These are phyloP conservation scores for Dactylella cylindrospora DNA, from an alignment of 2,329 filamentous ascomycete species.

Conservation along the genomic window DNA sequence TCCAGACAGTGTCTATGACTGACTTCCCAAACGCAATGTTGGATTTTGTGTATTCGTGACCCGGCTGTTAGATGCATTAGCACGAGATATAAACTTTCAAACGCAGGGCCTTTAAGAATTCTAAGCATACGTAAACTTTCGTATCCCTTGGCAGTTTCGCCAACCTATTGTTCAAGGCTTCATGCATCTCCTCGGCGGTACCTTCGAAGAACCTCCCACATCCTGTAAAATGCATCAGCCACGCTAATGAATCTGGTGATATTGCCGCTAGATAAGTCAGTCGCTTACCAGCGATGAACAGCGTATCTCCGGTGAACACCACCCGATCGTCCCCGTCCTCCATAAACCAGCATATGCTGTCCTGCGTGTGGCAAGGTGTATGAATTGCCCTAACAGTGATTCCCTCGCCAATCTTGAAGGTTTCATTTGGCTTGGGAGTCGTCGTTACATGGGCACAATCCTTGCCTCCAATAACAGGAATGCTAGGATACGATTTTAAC, in stretches of 20 bases:
- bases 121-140: slow-evolving; percentile 74
- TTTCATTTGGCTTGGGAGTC: slow-evolving; percentile 73
- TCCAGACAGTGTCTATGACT: slow-evolving; percentile 71
- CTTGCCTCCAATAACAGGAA: slow-evolving; percentile 83
- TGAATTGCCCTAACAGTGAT: slow-evolving; percentile 86
- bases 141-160: slow-evolving; percentile 83
- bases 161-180: slow-evolving; percentile 82
- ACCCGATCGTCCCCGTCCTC: slow-evolving; percentile 75
- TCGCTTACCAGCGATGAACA: slow-evolving; percentile 80
- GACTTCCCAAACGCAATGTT: slow-evolving; percentile 86
- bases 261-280: neutral
- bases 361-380: slow-evolving; percentile 96
- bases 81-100: neutral
- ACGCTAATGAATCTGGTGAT: neutral
- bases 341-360: slow-evolving; percentile 89
- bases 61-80: slow-evolving; percentile 27
- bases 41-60: slow-evolving; percentile 97
- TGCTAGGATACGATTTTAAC: slow-evolving; percentile 62
- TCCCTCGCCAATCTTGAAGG: slow-evolving; percentile 75
- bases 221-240: slow-evolving; percentile 60
- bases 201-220: slow-evolving; percentile 98
- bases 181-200: slow-evolving; percentile 84
- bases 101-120: neutral
- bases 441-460: slow-evolving; percentile 77
- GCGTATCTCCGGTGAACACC: slow-evolving; percentile 93